Percentiles rank a stretch among this genome's conserved stretches.
These are phyloP conservation scores for Oehlia diaphana DNA, from an alignment of 192 early-diverging fungal species.

Conservation along the genomic window DNA sequence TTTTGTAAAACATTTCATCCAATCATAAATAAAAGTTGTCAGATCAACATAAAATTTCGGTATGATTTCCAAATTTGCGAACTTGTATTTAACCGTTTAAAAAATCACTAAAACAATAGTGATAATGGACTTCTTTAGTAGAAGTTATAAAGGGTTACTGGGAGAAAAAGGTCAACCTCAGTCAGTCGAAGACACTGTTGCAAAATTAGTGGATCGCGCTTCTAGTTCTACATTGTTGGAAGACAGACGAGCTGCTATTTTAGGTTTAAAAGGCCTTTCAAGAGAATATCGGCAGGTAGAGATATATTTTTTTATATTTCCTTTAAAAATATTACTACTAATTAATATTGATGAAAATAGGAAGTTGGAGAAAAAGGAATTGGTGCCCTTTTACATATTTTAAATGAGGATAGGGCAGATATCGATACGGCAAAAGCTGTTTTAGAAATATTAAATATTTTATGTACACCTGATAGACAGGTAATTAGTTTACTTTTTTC, in stretches of 20 bases:
- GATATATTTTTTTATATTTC: neutral
- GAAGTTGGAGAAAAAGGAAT: conserved; percentile 84
- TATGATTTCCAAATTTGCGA: no score
- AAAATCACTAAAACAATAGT: no score
- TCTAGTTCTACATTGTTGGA: conserved; percentile 84
- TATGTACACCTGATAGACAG: conserved; percentile 57
- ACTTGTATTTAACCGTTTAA: no score
- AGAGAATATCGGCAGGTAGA: conserved; percentile 79
- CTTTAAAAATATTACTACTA: neutral
- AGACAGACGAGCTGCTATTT: conserved; percentile 85
- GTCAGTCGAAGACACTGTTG: conserved; percentile 74
- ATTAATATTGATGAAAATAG: conserved; percentile 41
- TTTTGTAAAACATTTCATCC: no score
- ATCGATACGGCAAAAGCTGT: conserved; percentile 82
- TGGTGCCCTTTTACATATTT: conserved; percentile 66
- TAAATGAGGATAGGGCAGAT: conserved; percentile 83
- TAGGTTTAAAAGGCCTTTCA: conserved; percentile 81
- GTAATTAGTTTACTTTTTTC: neutral
- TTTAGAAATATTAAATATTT: conserved; percentile 83
- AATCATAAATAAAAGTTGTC: no score
- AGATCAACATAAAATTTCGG: no score
- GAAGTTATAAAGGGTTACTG: conserved; percentile 55
- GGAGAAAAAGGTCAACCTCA: conserved; percentile 66
- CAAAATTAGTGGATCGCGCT: conserved; percentile 80
- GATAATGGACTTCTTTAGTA: conserved; percentile 28